phyloP scores from a whole-genome alignment of 2,329 filamentous ascomycete genomes.

The Aureobasidium sp. region DNA sequence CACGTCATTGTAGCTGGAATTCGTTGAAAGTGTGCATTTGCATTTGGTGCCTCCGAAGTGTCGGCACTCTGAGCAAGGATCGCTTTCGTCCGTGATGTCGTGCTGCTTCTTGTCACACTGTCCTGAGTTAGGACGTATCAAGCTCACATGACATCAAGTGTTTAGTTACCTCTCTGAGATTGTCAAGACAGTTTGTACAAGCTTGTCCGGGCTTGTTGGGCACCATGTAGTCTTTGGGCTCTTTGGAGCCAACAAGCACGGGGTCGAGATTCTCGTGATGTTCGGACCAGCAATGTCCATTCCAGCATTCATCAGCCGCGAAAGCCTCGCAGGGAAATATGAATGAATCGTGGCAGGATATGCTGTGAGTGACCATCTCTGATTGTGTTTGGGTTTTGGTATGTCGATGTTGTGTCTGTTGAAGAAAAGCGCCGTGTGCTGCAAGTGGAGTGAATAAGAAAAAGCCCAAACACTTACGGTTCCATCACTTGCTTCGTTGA shows the following conservation, averaged over 20 bases:
- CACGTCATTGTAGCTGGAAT: slow-evolving; percentile 7
- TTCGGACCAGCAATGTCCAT: background rate
- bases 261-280: background rate
- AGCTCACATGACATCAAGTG: background rate
- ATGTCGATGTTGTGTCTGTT: too few relatives aligned
- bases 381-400: background rate
- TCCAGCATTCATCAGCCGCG: background rate
- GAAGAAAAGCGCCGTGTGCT: too few relatives aligned
- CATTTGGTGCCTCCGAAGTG: background rate
- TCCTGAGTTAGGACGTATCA: background rate
- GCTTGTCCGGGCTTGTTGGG: background rate
- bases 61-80: slow-evolving; percentile 12
- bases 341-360: too few relatives aligned
- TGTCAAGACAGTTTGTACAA: background rate
- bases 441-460: too few relatives aligned
- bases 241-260: background rate
- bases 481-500: too few relatives aligned
- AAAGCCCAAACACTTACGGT: too few relatives aligned
- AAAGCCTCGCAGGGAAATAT: background rate
- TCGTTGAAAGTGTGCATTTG: background rate
- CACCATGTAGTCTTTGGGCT: background rate
- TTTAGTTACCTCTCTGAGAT: background rate
- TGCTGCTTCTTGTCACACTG: slow-evolving; percentile 4
- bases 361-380: background rate
- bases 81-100: background rate